These are phyloP conservation scores for Mucor plumbeus DNA, from an alignment of 371 early-diverging fungal genomes.

Conservation along the genomic window DNA sequence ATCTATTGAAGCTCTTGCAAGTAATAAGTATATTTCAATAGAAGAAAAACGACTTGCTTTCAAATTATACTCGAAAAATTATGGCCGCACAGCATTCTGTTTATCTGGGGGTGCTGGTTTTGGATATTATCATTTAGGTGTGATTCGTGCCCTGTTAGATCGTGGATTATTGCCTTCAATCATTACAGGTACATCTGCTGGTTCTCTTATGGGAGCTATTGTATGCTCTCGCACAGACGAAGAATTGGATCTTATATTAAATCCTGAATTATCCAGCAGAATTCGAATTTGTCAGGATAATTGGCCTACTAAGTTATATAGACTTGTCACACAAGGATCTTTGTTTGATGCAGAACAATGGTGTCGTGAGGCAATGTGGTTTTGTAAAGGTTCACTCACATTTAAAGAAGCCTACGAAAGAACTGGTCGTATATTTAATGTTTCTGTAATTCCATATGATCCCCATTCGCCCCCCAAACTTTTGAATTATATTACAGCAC, in stretches of 20 bases:
- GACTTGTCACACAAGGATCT: slow-evolving; percentile 50
- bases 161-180: slow-evolving; percentile 80
- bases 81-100: slow-evolving; percentile 88
- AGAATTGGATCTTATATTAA: slow-evolving; percentile 71
- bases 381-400: slow-evolving; percentile 84
- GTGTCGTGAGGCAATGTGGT: slow-evolving; percentile 74
- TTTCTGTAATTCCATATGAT: slow-evolving; percentile 82
- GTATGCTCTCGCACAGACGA: slow-evolving; percentile 82
- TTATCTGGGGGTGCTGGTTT: slow-evolving; percentile 90
- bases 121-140: slow-evolving; percentile 83
- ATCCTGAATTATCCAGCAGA: slow-evolving; percentile 61
- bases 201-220: slow-evolving; percentile 79
- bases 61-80: slow-evolving; percentile 74
- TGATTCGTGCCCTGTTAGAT: slow-evolving; percentile 78
- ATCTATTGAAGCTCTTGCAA: slow-evolving; percentile 68
- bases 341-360: slow-evolving; percentile 78
- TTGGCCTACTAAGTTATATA: slow-evolving; percentile 37
- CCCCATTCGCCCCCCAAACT: slow-evolving; percentile 81
- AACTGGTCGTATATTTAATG: slow-evolving; percentile 88
- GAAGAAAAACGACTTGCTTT: slow-evolving; percentile 77
- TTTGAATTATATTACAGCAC: slow-evolving; percentile 89
- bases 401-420: slow-evolving; percentile 89
- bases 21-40: slow-evolving; percentile 45
- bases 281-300: slow-evolving; percentile 70
- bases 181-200: slow-evolving; percentile 89